Evolutionary conservation across 2,329 filamentous ascomycete genomes (phyloP).

Genomic region (Fusarium multiceps): DNA sequence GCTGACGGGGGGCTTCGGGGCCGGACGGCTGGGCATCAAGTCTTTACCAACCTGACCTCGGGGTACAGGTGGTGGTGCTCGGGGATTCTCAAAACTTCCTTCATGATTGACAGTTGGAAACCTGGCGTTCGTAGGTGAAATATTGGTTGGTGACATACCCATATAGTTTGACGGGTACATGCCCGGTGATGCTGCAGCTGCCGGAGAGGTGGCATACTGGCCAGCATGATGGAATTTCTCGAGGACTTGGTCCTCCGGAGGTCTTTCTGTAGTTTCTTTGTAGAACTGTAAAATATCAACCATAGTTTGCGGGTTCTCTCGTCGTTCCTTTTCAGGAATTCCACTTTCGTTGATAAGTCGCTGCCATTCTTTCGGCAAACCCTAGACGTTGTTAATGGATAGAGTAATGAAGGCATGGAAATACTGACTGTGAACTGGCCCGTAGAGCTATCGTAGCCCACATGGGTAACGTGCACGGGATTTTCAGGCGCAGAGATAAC

Average conservation of each 20-base stretch:
- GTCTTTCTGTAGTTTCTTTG: constrained; percentile 88
- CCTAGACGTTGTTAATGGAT: constrained; percentile 62
- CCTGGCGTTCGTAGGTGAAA: constrained; percentile 84
- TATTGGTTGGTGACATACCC: constrained; percentile 73
- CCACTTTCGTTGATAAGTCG: constrained; percentile 93
- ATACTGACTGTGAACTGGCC: constrained; percentile 90
- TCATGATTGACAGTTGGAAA: constrained; percentile 87
- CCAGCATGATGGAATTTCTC: constrained; percentile 96
- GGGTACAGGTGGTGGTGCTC: constrained; percentile 91
- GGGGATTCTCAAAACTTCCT: constrained; percentile 96
- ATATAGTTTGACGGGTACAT: constrained; percentile 67
- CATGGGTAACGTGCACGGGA: constrained; percentile 96
- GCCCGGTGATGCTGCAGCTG: constrained; percentile 62
- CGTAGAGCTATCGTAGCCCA: constrained; percentile 95
- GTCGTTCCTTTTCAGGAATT: constrained; percentile 94
- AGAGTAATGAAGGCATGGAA: constrained; percentile 16
- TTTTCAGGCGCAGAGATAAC: constrained; percentile 98
- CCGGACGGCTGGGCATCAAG: constrained; percentile 81
- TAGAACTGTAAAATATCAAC: constrained; percentile 97
- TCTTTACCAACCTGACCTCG: constrained; percentile 63
- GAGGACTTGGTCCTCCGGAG: constrained; percentile 86
- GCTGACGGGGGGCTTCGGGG: constrained; percentile 84
- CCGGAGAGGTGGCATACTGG: constrained; percentile 57
- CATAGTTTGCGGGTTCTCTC: constrained; percentile 94
- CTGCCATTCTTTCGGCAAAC: constrained; percentile 98